These are phyloP conservation scores for Rhizopus sp. DNA, from an alignment of 371 early-diverging fungal genomes.

Conservation along the genomic window DNA sequence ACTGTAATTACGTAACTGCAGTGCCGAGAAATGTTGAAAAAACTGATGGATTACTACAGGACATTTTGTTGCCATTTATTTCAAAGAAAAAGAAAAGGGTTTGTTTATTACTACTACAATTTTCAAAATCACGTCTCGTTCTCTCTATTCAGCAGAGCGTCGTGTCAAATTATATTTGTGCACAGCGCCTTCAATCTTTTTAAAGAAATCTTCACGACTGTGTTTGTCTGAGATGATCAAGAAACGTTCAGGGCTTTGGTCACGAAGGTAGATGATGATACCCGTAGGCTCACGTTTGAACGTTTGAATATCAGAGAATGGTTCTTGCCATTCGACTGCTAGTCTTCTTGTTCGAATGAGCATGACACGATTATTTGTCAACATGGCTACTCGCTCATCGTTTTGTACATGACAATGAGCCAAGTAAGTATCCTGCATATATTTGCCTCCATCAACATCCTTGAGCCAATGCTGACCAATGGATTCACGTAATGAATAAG, in stretches of 20 bases:
- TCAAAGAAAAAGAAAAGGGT: no score
- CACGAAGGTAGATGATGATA: conserved; percentile 46
- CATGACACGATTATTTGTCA: conserved; percentile 72
- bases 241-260: conserved; percentile 57
- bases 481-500: conserved; percentile 82
- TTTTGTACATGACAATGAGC: conserved; percentile 79
- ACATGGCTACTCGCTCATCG: conserved; percentile 72
- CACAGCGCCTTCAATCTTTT: conserved; percentile 57
- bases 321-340: conserved; percentile 73
- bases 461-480: conserved; percentile 92
- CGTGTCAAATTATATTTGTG: conserved; percentile 31
- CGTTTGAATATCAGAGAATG: conserved; percentile 53
- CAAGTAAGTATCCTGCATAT: conserved; percentile 84
- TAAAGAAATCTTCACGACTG: conserved; percentile 63
- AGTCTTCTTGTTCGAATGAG: conserved; percentile 64
- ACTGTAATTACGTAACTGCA: no score
- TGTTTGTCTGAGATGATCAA: conserved; percentile 60
- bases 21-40: no score
- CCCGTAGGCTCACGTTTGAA: conserved; percentile 52
- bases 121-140: background rate
- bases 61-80: no score
- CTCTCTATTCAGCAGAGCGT: conserved; percentile 12
- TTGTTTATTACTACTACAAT: no score
- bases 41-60: no score
- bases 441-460: conserved; percentile 79